Conservation (phyloP, 2,329 filamentous ascomycete species). For the Lecanicillium sp. region DNA sequence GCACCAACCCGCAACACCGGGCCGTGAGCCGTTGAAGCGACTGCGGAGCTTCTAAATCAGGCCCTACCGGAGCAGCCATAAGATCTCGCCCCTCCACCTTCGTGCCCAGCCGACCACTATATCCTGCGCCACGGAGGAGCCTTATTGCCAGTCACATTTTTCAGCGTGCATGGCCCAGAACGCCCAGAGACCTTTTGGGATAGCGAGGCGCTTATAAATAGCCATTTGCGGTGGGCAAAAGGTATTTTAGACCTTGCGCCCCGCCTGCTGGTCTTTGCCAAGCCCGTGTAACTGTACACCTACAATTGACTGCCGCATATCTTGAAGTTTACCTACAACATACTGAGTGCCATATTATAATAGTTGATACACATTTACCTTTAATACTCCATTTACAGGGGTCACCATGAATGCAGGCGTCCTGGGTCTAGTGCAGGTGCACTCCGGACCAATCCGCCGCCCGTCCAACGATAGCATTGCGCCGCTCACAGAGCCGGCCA, state of each 20-base stretch:
- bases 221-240: no score
- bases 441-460: constrained; percentile 2
- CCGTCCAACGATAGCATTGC: constrained; percentile 2
- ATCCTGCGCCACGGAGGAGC: background rate
- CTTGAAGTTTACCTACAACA: no score
- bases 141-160: background rate
- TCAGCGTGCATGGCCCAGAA: no score
- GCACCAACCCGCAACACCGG: no score
- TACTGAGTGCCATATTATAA: no score
- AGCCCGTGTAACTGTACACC: no score
- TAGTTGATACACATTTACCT: background rate
- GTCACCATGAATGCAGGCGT: constrained; percentile 2
- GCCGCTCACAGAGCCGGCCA: constrained; percentile 1
- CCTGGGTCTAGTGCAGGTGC: constrained; percentile 5
- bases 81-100: constrained; percentile 1
- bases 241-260: no score
- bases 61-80: background rate
- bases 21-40: no score
- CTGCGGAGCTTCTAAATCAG: no score
- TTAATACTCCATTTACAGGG: background rate
- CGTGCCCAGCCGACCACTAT: constrained; percentile 5
- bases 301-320: no score
- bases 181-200: no score
- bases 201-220: constrained; percentile 2
- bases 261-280: no score